Percentiles rank a stretch among this genome's conserved stretches.
phyloP scores from a whole-genome alignment of 768 basidiomycete species.

The Melanogaster broomeanus region DNA sequence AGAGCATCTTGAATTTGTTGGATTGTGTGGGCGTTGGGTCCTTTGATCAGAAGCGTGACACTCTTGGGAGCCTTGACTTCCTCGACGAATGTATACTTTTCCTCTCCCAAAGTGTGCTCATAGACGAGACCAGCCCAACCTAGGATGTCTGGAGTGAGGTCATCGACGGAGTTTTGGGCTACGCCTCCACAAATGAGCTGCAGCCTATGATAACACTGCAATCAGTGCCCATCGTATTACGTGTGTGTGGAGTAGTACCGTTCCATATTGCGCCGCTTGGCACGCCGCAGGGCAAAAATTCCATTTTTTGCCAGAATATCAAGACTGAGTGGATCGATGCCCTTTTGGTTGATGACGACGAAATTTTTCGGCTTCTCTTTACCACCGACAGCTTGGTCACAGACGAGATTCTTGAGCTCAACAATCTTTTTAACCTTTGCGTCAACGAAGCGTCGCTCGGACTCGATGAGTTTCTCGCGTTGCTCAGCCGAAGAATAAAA shows the following conservation, averaged over 20 bases:
- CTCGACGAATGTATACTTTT: slow-evolving; percentile 97
- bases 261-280: slow-evolving; percentile 99
- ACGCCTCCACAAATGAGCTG: slow-evolving; percentile 94
- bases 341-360: slow-evolving; percentile 98
- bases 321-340: slow-evolving; percentile 95
- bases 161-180: slow-evolving; percentile 98
- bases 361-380: slow-evolving; percentile 85
- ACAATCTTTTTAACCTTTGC: slow-evolving; percentile 94
- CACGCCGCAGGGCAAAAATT: slow-evolving; percentile 90
- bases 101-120: slow-evolving; percentile 98
- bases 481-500: slow-evolving; percentile 99
- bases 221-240: slow-evolving; percentile 32
- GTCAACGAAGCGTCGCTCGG: slow-evolving; percentile 92
- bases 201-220: slow-evolving; percentile 49
- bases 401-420: slow-evolving; percentile 93
- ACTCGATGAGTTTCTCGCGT: slow-evolving; percentile 97
- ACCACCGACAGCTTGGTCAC: slow-evolving; percentile 86
- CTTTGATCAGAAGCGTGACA: slow-evolving; percentile 96
- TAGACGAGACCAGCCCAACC: slow-evolving; percentile 99
- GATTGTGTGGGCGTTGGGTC: slow-evolving; percentile 94
- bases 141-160: slow-evolving; percentile 85
- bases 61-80: slow-evolving; percentile 94
- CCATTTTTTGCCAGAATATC: slow-evolving; percentile 97
- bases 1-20: slow-evolving; percentile 98
- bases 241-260: slow-evolving; percentile 50